These are phyloP conservation scores for Casuarina cunninghamiana DNA, from an alignment of 306 rosid species.

Conservation along the genomic window DNA sequence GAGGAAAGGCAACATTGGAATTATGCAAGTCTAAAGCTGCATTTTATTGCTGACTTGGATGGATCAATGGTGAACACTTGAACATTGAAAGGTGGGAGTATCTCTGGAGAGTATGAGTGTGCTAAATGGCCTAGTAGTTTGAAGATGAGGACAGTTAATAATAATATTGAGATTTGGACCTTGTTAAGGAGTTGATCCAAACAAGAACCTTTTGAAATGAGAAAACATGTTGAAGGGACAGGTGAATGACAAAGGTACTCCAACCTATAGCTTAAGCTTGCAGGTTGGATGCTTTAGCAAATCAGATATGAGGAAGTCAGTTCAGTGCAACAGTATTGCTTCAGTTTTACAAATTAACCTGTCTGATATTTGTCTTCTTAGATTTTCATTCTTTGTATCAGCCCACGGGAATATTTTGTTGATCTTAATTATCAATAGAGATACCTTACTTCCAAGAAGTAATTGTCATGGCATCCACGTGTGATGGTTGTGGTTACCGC, in stretches of 20 bases:
- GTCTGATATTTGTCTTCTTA: not conserved
- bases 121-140: not conserved
- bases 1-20: not conserved
- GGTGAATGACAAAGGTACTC: not conserved
- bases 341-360: not conserved
- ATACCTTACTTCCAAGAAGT: conserved; percentile 98
- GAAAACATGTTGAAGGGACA: conserved; percentile 1
- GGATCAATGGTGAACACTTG: not conserved
- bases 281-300: not conserved
- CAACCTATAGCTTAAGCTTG: not conserved
- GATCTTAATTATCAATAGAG: conserved; percentile 62
- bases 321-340: not conserved
- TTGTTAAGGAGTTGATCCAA: not conserved
- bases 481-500: conserved; percentile 93
- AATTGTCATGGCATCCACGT: conserved; percentile 96
- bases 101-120: not conserved
- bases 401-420: conserved; percentile 24
- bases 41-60: not conserved
- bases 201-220: not conserved
- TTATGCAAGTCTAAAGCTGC: not conserved
- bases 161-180: not conserved
- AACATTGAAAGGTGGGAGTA: not conserved
- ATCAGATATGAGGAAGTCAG: not conserved
- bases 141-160: not conserved
- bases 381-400: conserved; percentile 10